These are phyloP conservation scores for Corynascus novoguineensis DNA, from an alignment of 495 filamentous ascomycete species.

Conservation along the genomic window DNA sequence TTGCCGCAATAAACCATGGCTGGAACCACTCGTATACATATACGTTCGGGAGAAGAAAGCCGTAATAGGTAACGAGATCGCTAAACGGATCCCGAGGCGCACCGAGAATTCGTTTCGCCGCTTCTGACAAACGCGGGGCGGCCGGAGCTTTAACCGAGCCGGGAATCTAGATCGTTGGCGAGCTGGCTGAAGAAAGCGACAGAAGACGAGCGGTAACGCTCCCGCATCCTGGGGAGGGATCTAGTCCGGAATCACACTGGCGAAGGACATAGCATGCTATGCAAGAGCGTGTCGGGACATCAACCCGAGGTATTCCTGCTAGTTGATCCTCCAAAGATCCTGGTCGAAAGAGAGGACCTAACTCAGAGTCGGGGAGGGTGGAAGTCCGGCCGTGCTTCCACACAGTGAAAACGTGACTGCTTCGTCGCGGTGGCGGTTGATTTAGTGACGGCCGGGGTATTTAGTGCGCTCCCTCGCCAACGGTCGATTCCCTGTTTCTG, in stretches of 20 bases:
- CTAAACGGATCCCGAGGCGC: slow-evolving; percentile 7
- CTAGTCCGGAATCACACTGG: slow-evolving; percentile 15
- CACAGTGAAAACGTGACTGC: neutral
- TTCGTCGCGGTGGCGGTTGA: neutral
- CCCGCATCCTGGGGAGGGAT: neutral
- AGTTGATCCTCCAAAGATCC: neutral
- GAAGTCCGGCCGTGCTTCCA: neutral
- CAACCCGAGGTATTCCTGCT: neutral
- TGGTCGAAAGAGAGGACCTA: neutral
- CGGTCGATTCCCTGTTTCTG: too few relatives aligned
- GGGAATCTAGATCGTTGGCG: slow-evolving; percentile 28
- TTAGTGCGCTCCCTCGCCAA: too few relatives aligned
- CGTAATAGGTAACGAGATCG: slow-evolving; percentile 19
- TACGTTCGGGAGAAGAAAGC: neutral
- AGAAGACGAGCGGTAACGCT: slow-evolving; percentile 18
- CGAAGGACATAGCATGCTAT: neutral
- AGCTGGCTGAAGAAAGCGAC: slow-evolving; percentile 18
- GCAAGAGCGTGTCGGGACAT: neutral
- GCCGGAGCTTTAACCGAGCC: slow-evolving; percentile 24
- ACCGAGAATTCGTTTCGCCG: slow-evolving; percentile 5
- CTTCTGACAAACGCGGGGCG: slow-evolving; percentile 14
- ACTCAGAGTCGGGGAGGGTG: neutral
- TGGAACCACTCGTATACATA: neutral
- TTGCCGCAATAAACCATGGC: slow-evolving; percentile 67
- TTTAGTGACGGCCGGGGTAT: neutral